Conservation (phyloP, 202 grass and related monocot species). For the Eragrostis tef region DNA sequence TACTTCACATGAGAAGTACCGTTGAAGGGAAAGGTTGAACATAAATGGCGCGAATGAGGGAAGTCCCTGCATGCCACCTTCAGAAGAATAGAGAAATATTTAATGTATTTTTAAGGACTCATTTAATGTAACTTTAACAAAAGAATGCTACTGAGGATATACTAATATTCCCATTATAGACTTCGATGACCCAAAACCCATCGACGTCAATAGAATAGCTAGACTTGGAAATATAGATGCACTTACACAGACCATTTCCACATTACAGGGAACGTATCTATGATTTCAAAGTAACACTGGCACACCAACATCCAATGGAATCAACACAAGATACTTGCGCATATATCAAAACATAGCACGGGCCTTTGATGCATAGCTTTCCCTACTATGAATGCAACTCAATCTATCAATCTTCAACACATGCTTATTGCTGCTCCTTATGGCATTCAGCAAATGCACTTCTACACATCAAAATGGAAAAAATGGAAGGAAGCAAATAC, state of each 20-base stretch:
- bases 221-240: neutral
- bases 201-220: constrained; percentile 18
- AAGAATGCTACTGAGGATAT: constrained; percentile 23
- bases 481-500: constrained; percentile 54
- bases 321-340: constrained; percentile 17
- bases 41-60: constrained; percentile 87
- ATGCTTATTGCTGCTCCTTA: constrained; percentile 4
- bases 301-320: neutral
- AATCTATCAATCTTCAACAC: constrained; percentile 34
- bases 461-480: neutral
- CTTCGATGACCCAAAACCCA: constrained; percentile 9
- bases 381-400: constrained; percentile 21
- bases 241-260: constrained; percentile 29
- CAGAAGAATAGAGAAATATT: constrained; percentile 30
- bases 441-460: constrained; percentile 33
- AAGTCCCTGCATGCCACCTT: constrained; percentile 94
- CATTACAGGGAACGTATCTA: constrained; percentile 11
- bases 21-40: constrained; percentile 83
- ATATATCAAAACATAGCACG: neutral
- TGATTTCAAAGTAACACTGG: neutral
- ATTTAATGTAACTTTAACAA: constrained; percentile 24
- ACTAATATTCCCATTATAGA: constrained; percentile 3
- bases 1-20: constrained; percentile 71
- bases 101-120: constrained; percentile 21
- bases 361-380: too few species aligned